Conservation (phyloP, 1,139 yeast genomes). For the Blastobotrys serpentis region DNA sequence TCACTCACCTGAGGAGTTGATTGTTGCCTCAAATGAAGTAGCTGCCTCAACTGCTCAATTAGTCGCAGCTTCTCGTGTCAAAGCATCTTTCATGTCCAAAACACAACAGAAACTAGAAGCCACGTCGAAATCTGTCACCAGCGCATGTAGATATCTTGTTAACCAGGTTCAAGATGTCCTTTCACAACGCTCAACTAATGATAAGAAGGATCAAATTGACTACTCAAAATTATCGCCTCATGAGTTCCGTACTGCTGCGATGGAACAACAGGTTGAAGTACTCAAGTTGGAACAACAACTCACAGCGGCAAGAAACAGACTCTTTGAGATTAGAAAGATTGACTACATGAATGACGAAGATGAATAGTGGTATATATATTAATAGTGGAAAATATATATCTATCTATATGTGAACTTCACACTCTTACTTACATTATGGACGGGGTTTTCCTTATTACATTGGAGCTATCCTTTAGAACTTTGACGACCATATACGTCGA, state of each 20-base stretch:
- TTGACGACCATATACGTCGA: too few species aligned
- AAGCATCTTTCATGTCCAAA: constrained; percentile 73
- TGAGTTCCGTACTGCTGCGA: constrained; percentile 82
- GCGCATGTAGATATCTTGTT: constrained; percentile 74
- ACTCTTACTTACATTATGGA: too few species aligned
- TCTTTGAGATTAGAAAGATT: constrained; percentile 81
- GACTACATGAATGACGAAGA: constrained; percentile 66
- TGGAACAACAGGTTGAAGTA: constrained; percentile 93
- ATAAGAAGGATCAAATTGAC: constrained; percentile 47
- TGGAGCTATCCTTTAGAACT: too few species aligned
- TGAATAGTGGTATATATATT: constrained; percentile 29
- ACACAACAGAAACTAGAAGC: constrained; percentile 73
- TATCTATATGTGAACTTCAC: too few species aligned
- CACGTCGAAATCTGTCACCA: constrained; percentile 67
- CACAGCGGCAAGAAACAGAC: constrained; percentile 68
- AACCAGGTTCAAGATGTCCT: constrained; percentile 65
- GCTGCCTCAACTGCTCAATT: constrained; percentile 92
- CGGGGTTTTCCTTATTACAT: too few species aligned
- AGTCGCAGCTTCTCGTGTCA: constrained; percentile 89
- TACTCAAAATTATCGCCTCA: constrained; percentile 69
- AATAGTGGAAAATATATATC: too few species aligned
- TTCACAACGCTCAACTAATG: constrained; percentile 37
- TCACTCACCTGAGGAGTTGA: constrained; percentile 76
- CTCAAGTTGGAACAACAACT: constrained; percentile 77
- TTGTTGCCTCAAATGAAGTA: constrained; percentile 89